Evolutionary conservation across 345 rosid genomes (phyloP), one percentile per base, ranked within the genome.

Genomic region (Tarenaya hassleriana): DNA sequence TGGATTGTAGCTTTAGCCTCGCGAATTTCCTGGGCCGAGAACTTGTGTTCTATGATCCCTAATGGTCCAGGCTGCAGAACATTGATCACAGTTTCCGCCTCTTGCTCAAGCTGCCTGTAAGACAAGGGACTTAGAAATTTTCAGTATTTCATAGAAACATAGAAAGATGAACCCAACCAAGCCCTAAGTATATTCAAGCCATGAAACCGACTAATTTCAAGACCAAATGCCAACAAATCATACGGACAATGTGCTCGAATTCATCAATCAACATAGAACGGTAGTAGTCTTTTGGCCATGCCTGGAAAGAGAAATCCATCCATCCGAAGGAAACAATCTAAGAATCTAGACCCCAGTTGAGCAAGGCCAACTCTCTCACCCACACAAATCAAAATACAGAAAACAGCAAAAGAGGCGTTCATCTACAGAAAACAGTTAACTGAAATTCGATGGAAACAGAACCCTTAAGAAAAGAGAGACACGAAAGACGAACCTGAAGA

Each of bases 41-140:
- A 91, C 64, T 87, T 82, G 79, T 84, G 96, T 61, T 91, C 92
- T 37, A 82, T 72, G 37, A 84, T 79, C 41, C 95, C 96, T 64
- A 84, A 40, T 8, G 98, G 95, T 39, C 95, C 98, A 24, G 95
- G 96, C 66, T 84, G 95, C 63, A 84, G 72, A 16, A 87, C 92
- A 63, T 66, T 79, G 48, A 84, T 66, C 63, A 84, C 95, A 10
- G 89, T 91, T 68, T 87, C 95, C 61, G 78, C 77, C 62, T 91
- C 98, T 63, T 72, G 66, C 74, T 87, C 96, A 16, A 87, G 61
- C 70, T 84, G 77, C 88, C 92, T 87, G 48, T 69, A 37, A 35
- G 32, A 27, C 2, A 33, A 1, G 1, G 29, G 29, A 24, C 2
- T 24, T n/a, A 3, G 0, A 12, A 2, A 4, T 5, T 15, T 35